Evolutionary conservation across 2,329 filamentous ascomycete genomes (phyloP).

Genomic region (Penicillium janthinellum): DNA sequence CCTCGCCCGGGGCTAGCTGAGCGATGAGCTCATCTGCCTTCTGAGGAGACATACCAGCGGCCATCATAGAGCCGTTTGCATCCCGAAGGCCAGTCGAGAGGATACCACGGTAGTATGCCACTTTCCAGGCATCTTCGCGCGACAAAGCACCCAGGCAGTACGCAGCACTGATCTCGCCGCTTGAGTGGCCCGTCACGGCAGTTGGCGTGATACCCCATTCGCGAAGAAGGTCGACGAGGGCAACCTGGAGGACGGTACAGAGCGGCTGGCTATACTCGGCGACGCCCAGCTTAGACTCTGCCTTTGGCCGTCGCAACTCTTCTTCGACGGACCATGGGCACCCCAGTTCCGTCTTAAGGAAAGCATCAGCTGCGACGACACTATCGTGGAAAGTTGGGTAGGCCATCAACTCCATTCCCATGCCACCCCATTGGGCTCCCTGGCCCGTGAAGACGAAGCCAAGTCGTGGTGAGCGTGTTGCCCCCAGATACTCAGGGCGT

Average conservation of each 20-base stretch:
- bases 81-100: too few relatives aligned
- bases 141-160: not conserved
- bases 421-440: constrained; percentile 46
- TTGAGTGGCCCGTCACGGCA: constrained; percentile 31
- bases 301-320: constrained; percentile 4
- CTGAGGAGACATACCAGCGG: not conserved
- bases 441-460: constrained; percentile 47
- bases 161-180: constrained; percentile 28
- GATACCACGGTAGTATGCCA: not conserved
- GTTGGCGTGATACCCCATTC: constrained; percentile 22
- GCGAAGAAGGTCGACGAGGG: constrained; percentile 26
- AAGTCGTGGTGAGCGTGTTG: constrained; percentile 15
- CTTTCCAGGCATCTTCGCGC: not conserved
- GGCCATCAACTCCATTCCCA: constrained; percentile 43
- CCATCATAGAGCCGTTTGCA: not conserved
- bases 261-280: constrained; percentile 28
- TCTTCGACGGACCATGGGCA: constrained; percentile 8
- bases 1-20: too few relatives aligned
- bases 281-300: too few relatives aligned
- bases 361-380: not conserved
- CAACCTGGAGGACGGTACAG: constrained; percentile 29
- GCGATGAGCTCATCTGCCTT: too few relatives aligned
- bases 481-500: constrained; percentile 12
- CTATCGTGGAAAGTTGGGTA: constrained; percentile 12
- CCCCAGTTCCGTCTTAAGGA: not conserved